Base-by-base conservation (phyloP, 2,329 filamentous ascomycete species). In the Domatiomyces catenatus region DNA sequence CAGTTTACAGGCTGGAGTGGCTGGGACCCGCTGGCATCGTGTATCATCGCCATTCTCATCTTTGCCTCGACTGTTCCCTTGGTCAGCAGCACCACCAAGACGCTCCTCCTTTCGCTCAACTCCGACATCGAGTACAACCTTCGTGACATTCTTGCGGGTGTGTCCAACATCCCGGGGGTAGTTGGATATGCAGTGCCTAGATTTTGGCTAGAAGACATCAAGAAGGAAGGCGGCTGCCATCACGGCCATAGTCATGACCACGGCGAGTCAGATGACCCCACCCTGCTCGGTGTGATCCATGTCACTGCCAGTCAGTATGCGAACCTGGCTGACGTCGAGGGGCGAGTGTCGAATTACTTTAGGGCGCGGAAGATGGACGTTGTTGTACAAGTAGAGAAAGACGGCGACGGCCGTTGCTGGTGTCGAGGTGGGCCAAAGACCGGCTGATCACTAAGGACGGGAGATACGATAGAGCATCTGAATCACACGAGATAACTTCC, bases 21-120 rank as follows among this genome's bases (percentile, higher is more conserved):
- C 20, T 98, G 90, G 80, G 92, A 98, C 64, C 92, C 92, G 2
- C 69, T 96, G 18, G 92, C 92, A 0, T 95, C 90, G 0, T 93
- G 89, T 65, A 75, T 95, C 53, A 98, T 98, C 58, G 90, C 92
- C 0, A 75, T 92, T 22, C 75, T 98, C 46, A 98, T 98, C 58
- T 89, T 95, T 64, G 76, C 84, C n/a, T 94, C 89, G 7, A 86
- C 92, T 0, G 79, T 90, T 26, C 92, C 92, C 0, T 76, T 98
- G 0, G 88, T 98, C 19, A 80, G 80, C 54, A 87, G 84, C 15
- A 88, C 86, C 1, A 92, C 88, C 1, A 84, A 83, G 60, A 83
- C 85, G 18, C 71, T 98, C 2, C 73, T 98, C 19, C 75, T 98
- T 2, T 86, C 87, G 17, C 76, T 96, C 2, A 86, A 92, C 0